phyloP scores from a whole-genome alignment of 139 green algal species.

The Yamagishiella unicocca region DNA sequence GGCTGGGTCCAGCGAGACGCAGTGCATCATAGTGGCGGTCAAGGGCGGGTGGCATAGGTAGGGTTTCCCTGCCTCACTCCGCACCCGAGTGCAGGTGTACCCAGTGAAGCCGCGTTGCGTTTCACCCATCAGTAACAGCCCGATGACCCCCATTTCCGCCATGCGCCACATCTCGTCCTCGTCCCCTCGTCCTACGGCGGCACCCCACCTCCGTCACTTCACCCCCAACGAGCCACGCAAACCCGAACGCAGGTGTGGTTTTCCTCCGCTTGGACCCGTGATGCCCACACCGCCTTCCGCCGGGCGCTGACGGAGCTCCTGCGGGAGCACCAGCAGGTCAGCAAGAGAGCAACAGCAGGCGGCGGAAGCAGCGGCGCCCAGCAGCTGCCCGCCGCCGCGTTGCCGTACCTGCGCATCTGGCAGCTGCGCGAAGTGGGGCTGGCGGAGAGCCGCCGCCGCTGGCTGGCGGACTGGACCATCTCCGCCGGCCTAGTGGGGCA shows the following conservation, averaged over 20 bases:
- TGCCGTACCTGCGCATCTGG: slow-evolving; percentile 50
- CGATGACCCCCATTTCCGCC: too few species aligned
- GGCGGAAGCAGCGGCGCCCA: not conserved
- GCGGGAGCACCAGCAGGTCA: not conserved
- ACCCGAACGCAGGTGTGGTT: slow-evolving; percentile 73
- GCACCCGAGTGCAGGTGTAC: too few species aligned
- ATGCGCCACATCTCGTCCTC: too few species aligned
- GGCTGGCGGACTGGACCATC: not conserved
- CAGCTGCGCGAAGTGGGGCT: slow-evolving; percentile 43
- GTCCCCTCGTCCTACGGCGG: too few species aligned
- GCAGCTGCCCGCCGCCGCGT: not conserved
- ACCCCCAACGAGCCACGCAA: too few species aligned
- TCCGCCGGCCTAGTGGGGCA: slow-evolving; percentile 9
- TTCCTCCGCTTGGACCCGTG: slow-evolving; percentile 53
- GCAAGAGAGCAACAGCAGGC: not conserved
- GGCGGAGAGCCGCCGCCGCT: slow-evolving; percentile 3
- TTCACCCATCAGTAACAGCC: too few species aligned
- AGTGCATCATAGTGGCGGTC: not conserved
- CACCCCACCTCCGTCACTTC: not conserved
- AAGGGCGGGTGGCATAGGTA: too few species aligned
- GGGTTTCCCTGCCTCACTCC: too few species aligned
- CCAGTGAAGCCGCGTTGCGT: too few species aligned
- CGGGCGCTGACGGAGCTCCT: slow-evolving; percentile 30
- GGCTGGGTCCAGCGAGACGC: not conserved
- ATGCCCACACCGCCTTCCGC: slow-evolving; percentile 49